These are phyloP conservation scores for Prunus mume DNA, from an alignment of 306 rosid genomes.

Conservation along the genomic window DNA sequence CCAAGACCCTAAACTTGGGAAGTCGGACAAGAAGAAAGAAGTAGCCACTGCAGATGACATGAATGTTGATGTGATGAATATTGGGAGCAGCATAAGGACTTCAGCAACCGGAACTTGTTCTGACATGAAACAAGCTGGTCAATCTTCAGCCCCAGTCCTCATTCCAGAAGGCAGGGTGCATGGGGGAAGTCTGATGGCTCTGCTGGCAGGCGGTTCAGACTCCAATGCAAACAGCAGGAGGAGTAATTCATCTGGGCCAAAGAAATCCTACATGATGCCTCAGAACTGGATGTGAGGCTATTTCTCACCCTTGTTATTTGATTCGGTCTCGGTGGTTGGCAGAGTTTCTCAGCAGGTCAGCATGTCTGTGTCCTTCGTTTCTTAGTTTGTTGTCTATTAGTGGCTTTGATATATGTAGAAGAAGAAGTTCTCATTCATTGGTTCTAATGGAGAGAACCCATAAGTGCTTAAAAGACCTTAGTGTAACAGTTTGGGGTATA, in stretches of 20 bases:
- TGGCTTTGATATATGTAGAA: conserved; percentile 7
- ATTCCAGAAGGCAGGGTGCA: conserved; percentile 90
- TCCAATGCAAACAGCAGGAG: conserved; percentile 38
- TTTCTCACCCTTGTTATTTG: conserved; percentile 17
- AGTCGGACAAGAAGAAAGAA: conserved; percentile 43
- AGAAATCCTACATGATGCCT: conserved; percentile 38
- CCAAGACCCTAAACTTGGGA: conserved; percentile 46
- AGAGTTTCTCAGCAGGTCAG: conserved; percentile 28
- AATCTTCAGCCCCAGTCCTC: conserved; percentile 26
- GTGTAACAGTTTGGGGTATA: conserved; percentile 28
- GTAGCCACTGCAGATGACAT: conserved; percentile 29
- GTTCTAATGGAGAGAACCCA: conserved; percentile 38
- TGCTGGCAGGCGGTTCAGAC: conserved; percentile 50
- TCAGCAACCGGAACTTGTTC: conserved; percentile 18
- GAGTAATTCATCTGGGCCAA: conserved; percentile 35
- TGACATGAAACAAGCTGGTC: conserved; percentile 27
- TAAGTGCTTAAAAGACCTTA: conserved; percentile 26
- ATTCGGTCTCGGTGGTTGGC: conserved; percentile 37
- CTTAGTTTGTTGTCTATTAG: conserved; percentile 19
- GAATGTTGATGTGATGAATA: conserved; percentile 46
- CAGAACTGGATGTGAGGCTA: conserved; percentile 59
- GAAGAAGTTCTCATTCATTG: conserved; percentile 35
- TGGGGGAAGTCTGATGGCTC: conserved; percentile 83
- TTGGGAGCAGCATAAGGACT: conserved; percentile 23
- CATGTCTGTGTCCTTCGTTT: conserved; percentile 35